Evolutionary conservation across 768 basidiomycete genomes (phyloP), one percentile per base, ranked within the genome.

Genomic region (Tricholoma sp.): DNA sequence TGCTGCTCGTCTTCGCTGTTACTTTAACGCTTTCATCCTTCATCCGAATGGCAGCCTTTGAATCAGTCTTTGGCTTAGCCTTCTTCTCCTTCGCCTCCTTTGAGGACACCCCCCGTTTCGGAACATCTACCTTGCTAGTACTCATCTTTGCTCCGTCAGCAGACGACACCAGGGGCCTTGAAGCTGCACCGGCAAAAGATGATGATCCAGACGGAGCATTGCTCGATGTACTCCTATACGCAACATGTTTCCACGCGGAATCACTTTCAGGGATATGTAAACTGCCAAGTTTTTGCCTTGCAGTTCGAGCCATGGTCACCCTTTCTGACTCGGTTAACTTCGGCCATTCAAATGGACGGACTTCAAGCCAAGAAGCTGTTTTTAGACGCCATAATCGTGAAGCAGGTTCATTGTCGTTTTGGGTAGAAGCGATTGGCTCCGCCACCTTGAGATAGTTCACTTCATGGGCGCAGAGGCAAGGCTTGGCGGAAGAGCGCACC

Each of bases 341-440:
- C 0, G 76, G 71, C 77, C 80, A 87, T 58, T 83, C 85, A 56
- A 76, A 83, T 0, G 89, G 89, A 6, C 86, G 82, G 24, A 89
- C 84, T 63, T 90, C 84, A 33, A 74, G 74, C 88, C 88, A 91
- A 2, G 80, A 71, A 17, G 68, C 64, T 20, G 76, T 70, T 59
- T 82, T 86, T 57, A 89, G 80, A 32, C 70, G 63, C 77, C 85
- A 90, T 0, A 60, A 62, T 55, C 73, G 72, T 6, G 61, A 51
- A 1, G 74, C 66, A 7, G 74, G 70, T 18, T 72, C 72, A 55
- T 71, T 67, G 1, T 70, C 70, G 31, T 66, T 76, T 60, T 66
- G 75, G 31, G 68, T 57, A 0, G 70, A 61, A 18, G 66, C 56
- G 11, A 64, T 61, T 34, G 71, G 73, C 56, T 85, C 84, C 4